Conservation (phyloP, 1,284 basidiomycete species). For the Boletus subluridellus region DNA sequence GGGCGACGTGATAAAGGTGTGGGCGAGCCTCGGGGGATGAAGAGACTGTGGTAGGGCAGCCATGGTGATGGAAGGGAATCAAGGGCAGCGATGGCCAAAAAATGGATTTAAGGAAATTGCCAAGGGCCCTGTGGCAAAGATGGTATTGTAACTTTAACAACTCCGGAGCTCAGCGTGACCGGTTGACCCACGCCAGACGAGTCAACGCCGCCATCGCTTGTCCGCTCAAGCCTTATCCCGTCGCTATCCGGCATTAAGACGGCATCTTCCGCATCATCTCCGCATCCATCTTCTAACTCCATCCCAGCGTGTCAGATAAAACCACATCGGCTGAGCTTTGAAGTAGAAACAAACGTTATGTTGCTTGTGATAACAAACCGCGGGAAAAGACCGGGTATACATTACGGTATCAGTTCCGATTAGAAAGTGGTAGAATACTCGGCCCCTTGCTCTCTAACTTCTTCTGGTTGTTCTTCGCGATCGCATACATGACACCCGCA, state of each 20-base stretch:
- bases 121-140: not conserved
- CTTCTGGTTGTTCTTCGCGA: constrained; percentile 88
- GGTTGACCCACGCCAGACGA: not conserved
- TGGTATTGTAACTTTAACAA: constrained; percentile 2
- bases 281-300: constrained; percentile 20
- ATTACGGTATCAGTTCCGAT: constrained; percentile 43
- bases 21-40: constrained; percentile 69
- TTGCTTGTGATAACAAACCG: constrained; percentile 2
- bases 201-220: not conserved
- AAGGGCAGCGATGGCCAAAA: constrained; percentile 7
- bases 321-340: not conserved
- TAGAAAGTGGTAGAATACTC: constrained; percentile 57
- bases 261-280: constrained; percentile 26
- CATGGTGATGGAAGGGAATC: constrained; percentile 37
- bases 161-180: not conserved
- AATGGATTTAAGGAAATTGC: constrained; percentile 15
- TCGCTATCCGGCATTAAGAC: constrained; percentile 23
- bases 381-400: not conserved
- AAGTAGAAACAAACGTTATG: not conserved
- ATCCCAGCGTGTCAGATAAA: not conserved
- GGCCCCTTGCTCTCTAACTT: constrained; percentile 55
- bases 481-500: constrained; percentile 85
- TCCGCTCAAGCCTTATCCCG: not conserved
- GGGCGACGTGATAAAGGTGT: constrained; percentile 67
- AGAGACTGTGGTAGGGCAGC: constrained; percentile 42